Evolutionary conservation across 768 basidiomycete species (phyloP), one percentile per base, ranked within the genome.

Genomic region (Leccinum rimulosum): DNA sequence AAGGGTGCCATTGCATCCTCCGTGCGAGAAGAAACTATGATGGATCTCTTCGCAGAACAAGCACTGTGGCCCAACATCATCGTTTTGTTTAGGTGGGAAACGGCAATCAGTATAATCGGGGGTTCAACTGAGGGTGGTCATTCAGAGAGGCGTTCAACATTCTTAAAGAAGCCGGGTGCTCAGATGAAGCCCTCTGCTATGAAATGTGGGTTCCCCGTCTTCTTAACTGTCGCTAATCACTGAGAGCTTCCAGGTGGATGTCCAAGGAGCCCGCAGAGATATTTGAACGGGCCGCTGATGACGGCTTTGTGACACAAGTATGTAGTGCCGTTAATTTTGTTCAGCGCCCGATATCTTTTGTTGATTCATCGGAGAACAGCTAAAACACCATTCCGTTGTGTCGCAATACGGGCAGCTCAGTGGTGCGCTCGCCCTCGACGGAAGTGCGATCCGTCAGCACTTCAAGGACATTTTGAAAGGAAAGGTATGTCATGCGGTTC

Each of bases 221-320:
- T 52, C 10, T 10, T 17, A 1, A n/a, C 43, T 31, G 60, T 36
- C 5, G 12, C 7, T 50, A 22, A 56, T 33, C 50, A 8, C 57
- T 52, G 22, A 38, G 30, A 3, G 22, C 9, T 17, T 47, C 52
- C 33, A 84, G 84, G 84, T 85, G 85, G 85, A 87, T 86, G 84
- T 86, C 85, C 27, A 86, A 86, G 64, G 85, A 87, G 64, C 84
- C 85, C 1, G 85, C 85, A 7, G 85, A 86, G 64, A 85, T 86
- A 43, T 87, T 87, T 66, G 85, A 87, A 69, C 76, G 82, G 17
- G 84, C 85, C 8, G 85, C 85, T 6, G 85, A 87, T 62, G 84
- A 86, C 35, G 85, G 85, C 15, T 85, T 87, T 70, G 80, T 86
- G 52, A 68, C 66, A 17, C 84, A 85, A 73, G 84, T 79, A 61